These are phyloP conservation scores for Populus simonii DNA, from an alignment of 345 rosid genomes.

Conservation along the genomic window DNA sequence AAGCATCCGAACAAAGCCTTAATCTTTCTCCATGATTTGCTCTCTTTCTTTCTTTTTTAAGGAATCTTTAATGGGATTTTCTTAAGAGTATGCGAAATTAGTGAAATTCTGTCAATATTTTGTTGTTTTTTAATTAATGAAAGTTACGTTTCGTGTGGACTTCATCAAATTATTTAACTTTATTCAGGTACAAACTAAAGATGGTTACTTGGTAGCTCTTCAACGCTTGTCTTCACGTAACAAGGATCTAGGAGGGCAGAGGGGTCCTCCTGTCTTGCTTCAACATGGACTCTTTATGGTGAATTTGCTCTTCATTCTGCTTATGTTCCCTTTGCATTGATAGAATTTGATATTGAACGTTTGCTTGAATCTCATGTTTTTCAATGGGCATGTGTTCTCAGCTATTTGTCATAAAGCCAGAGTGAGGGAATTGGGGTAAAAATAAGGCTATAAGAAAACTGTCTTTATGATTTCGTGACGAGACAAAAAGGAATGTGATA, in stretches of 20 bases:
- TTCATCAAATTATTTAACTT: not conserved
- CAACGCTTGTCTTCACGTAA: conserved; percentile 65
- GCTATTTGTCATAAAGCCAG: no score
- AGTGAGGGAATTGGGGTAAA: no score
- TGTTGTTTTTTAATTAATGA: no score
- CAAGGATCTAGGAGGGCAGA: conserved; percentile 22
- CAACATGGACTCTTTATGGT: conserved; percentile 95
- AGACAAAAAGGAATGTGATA: no score
- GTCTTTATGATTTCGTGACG: no score
- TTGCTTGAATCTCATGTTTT: not conserved
- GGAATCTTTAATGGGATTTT: no score
- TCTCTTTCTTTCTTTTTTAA: no score
- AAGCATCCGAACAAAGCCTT: no score
- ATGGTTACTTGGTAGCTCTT: conserved; percentile 72
- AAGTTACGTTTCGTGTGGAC: not conserved
- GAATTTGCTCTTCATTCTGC: conserved; percentile 1
- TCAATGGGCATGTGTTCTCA: not conserved
- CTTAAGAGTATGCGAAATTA: no score
- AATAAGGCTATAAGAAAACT: no score
- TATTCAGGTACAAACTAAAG: conserved; percentile 65
- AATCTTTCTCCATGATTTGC: no score
- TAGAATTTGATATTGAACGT: not conserved
- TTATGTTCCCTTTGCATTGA: not conserved
- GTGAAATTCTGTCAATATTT: no score
- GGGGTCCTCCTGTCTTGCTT: conserved; percentile 72